Base-by-base conservation (phyloP, 2,329 filamentous ascomycete genomes). In the Westerdykella ornata region DNA sequence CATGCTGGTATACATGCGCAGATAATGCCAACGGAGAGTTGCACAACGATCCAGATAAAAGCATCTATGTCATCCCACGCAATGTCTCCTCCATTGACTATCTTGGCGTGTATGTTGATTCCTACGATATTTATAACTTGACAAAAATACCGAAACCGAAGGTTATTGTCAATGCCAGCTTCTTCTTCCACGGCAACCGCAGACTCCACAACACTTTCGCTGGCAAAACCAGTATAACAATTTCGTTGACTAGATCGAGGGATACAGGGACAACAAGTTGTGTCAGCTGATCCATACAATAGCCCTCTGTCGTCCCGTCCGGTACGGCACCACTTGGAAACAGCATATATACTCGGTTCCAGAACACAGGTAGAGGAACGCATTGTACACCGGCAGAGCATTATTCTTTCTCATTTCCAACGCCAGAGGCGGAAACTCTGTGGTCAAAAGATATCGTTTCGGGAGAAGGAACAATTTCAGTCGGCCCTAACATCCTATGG, bases 61-160 rank as follows among this genome's bases (percentile, higher is more conserved):
- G 31, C 29, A 15, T 40, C 30, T n/a, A 40, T 40, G 18, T 40
- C 19, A 20, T 40, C 38, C 38, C 38, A 40, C 7, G 38, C 38
- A 15, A 40, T 26, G 18, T 40, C 38, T 11, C 38, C 38, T 15
- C 38, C 38, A 11, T 30, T 16, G 30, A 30, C 22, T 9, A 40
- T 34, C 9, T 26, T 34, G 12, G 38, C 28, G 31, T 40, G 34
- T 29, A 19, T 19, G 11, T 18, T 14, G 11, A 40, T 22, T 22
- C 38, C 28, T 15, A 40, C 30, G 18, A 40, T 35, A 28, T 40
- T 40, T 18, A 17, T 40, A n/a, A 28, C 16, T 5, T 9, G 11
- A 40, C 38, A 16, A 40, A 40, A 28, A 35, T 40, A 13, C 38
- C 38, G 9, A 40, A 18, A 13, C 38, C 31, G 22, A 40, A 40